Percentiles rank a stretch among this genome's conserved stretches.
Conservation (phyloP, 108 stramenopile genomes). For the Cyclotella atomus region DNA sequence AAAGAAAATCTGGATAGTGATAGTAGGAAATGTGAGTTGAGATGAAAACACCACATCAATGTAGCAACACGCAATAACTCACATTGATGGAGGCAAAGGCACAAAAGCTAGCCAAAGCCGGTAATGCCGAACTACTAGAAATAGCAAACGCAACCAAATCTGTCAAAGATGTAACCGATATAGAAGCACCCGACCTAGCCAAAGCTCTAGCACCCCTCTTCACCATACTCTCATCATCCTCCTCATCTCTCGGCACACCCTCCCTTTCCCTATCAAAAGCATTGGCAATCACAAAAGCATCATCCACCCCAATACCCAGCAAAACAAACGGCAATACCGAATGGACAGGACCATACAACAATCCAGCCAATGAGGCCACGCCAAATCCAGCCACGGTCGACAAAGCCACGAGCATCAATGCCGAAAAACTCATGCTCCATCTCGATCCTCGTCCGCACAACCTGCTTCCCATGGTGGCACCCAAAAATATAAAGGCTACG, state of each 20-base stretch:
- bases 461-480: conserved; percentile 57
- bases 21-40: neutral
- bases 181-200: conserved; percentile 64
- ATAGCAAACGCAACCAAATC: conserved; percentile 85
- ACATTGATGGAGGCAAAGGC: conserved; percentile 64
- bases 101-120: conserved; percentile 81
- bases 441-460: conserved; percentile 61
- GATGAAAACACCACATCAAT: neutral
- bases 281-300: conserved; percentile 84
- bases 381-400: conserved; percentile 77
- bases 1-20: conserved; percentile 60
- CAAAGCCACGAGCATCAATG: conserved; percentile 60
- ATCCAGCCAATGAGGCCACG: conserved; percentile 61
- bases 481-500: conserved; percentile 63
- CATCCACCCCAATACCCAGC: conserved; percentile 87
- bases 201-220: conserved; percentile 54
- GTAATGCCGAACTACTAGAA: conserved; percentile 64
- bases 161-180: conserved; percentile 79
- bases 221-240: conserved; percentile 48
- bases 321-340: conserved; percentile 82
- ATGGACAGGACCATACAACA: conserved; percentile 81
- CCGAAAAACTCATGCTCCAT: conserved; percentile 63
- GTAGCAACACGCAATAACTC: conserved; percentile 1
- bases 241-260: conserved; percentile 39
- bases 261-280: conserved; percentile 72